phyloP scores from a whole-genome alignment of 768 basidiomycete genomes.

The Fomitopsis serialis region DNA sequence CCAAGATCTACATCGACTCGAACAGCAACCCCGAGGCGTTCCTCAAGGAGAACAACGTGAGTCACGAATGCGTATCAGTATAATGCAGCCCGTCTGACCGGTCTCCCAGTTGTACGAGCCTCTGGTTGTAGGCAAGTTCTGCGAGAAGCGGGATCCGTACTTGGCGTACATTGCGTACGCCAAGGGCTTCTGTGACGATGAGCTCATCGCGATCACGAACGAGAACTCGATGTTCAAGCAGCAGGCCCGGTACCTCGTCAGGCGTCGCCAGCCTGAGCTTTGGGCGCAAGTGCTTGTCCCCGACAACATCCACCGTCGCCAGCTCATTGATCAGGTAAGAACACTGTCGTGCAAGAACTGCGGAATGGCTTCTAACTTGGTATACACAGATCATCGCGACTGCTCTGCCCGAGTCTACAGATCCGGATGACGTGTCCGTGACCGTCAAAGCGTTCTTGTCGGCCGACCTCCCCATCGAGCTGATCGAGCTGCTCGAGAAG shows the following conservation, averaged over 20 bases:
- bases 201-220: constrained; percentile 94
- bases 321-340: constrained; percentile 84
- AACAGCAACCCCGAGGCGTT: constrained; percentile 98
- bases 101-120: constrained; percentile 83
- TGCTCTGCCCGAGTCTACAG: constrained; percentile 93
- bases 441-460: constrained; percentile 99
- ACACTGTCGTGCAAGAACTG: not conserved
- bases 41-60: constrained; percentile 96
- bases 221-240: constrained; percentile 99
- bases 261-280: constrained; percentile 89
- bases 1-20: constrained; percentile 98
- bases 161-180: constrained; percentile 99
- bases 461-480: constrained; percentile 93
- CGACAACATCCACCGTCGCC: constrained; percentile 89
- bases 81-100: constrained; percentile 1
- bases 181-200: constrained; percentile 97
- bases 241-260: constrained; percentile 96
- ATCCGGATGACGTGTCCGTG: constrained; percentile 96
- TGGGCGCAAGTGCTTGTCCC: constrained; percentile 92
- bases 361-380: constrained; percentile 43
- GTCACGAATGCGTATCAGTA: constrained; percentile 22
- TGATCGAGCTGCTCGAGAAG: constrained; percentile 97
- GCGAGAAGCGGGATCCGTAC: constrained; percentile 97
- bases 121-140: constrained; percentile 96
- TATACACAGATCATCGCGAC: constrained; percentile 79